Evolutionary conservation across 2,329 filamentous ascomycete genomes (phyloP).

Genomic region (Mariannaea sp.): DNA sequence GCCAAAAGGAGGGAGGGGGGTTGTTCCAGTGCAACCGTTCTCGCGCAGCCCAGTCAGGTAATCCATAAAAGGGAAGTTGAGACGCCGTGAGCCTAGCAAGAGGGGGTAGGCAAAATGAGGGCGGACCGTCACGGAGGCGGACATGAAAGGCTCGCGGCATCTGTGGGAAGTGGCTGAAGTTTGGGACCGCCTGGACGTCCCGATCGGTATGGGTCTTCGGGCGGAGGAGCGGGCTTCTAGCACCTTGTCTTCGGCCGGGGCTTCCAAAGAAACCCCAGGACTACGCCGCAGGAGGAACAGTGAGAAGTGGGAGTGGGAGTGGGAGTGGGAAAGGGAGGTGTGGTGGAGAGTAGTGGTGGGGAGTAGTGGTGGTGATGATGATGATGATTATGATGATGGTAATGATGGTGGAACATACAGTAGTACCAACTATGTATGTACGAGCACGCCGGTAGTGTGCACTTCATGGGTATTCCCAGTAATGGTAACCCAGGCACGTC

Average conservation of each 20-base stretch:
- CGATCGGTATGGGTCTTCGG: constrained; percentile 39
- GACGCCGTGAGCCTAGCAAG: constrained; percentile 20
- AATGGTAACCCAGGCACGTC: constrained; percentile 11
- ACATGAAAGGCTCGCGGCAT: constrained; percentile 26
- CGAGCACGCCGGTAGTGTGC: no score
- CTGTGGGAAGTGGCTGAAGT: constrained; percentile 36
- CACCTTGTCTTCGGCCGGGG: constrained; percentile 31
- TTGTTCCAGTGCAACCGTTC: constrained; percentile 14
- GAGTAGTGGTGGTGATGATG: no score
- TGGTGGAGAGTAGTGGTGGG: no score
- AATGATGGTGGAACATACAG: no score
- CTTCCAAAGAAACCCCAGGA: constrained; percentile 28
- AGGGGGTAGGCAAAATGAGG: constrained; percentile 12
- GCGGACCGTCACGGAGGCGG: constrained; percentile 27
- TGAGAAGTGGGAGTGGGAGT: background rate
- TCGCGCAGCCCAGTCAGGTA: constrained; percentile 18
- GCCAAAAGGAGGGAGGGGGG: constrained; percentile 11
- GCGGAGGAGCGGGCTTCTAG: constrained; percentile 37
- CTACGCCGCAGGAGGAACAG: constrained; percentile 27
- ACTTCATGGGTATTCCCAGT: no score
- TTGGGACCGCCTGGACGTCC: constrained; percentile 34
- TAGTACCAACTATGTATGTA: no score
- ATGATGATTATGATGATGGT: no score
- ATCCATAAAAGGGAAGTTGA: background rate
- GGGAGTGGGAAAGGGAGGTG: constrained; percentile 5